Evolutionary conservation across 1,139 yeast genomes (phyloP).

Genomic region (Geotrichum australiense): DNA sequence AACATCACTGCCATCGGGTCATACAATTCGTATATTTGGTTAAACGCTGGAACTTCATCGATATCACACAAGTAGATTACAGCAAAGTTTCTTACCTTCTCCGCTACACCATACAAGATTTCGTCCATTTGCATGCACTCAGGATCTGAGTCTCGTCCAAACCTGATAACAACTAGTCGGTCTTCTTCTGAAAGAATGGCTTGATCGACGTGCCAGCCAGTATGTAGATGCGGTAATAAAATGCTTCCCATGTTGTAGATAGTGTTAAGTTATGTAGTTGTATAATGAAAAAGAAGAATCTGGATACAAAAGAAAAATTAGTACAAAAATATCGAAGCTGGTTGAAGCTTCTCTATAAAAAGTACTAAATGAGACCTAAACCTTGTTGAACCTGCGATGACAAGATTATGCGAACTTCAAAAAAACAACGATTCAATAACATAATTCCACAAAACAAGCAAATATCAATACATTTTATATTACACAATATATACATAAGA

Average conservation of each 20-base stretch:
- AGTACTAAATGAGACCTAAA: not conserved
- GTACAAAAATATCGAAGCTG: not conserved
- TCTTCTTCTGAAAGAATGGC: conserved; percentile 85
- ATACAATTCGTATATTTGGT: conserved; percentile 84
- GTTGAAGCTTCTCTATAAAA: no score
- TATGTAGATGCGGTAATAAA: conserved; percentile 74
- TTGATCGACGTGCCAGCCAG: conserved; percentile 99
- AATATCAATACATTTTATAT: no score
- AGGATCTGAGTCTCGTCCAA: conserved; percentile 71
- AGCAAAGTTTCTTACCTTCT: conserved; percentile 81
- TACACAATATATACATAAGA: no score
- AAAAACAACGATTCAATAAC: no score
- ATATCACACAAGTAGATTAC: conserved; percentile 83
- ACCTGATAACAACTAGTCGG: conserved; percentile 76
- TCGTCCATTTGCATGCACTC: conserved; percentile 93
- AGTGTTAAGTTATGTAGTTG: conserved; percentile 1
- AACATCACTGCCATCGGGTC: conserved; percentile 93
- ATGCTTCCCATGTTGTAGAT: conserved; percentile 62
- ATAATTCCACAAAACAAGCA: no score
- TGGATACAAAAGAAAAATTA: not conserved
- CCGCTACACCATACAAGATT: conserved; percentile 68
- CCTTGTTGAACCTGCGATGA: no score
- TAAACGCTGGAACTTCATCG: conserved; percentile 84
- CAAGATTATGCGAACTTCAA: no score
- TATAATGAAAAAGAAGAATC: conserved; percentile 10